These are phyloP conservation scores for Starmerella cellae DNA, from an alignment of 805 yeast genomes.

Conservation along the genomic window DNA sequence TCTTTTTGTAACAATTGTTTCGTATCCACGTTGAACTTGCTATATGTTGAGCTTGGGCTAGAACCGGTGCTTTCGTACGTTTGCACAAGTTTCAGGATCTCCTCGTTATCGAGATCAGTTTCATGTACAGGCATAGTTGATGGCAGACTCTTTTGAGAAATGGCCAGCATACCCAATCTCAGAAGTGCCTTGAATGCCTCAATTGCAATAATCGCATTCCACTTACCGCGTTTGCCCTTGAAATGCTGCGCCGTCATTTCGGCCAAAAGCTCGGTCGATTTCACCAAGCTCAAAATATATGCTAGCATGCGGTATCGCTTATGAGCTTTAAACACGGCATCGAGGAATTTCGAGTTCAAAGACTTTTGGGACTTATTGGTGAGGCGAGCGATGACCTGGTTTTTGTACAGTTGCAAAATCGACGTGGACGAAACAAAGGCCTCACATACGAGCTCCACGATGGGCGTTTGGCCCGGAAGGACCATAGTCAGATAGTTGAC, in stretches of 20 bases:
- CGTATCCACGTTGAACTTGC: neutral
- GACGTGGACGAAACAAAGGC: slow-evolving; percentile 26
- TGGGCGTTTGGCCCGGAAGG: slow-evolving; percentile 31
- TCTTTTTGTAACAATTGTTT: neutral
- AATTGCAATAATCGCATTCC: slow-evolving; percentile 24
- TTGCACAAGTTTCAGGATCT: slow-evolving; percentile 15
- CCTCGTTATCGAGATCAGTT: slow-evolving; percentile 28
- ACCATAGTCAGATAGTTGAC: slow-evolving; percentile 27
- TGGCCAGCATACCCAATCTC: slow-evolving; percentile 24
- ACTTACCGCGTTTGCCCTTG: slow-evolving; percentile 23
- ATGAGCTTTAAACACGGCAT: slow-evolving; percentile 13
- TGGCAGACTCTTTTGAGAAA: slow-evolving; percentile 25
- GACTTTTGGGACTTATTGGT: slow-evolving; percentile 5
- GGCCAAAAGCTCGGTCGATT: slow-evolving; percentile 28
- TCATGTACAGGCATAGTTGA: slow-evolving; percentile 25
- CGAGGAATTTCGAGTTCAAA: slow-evolving; percentile 13
- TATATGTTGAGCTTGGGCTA: neutral
- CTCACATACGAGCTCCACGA: slow-evolving; percentile 31
- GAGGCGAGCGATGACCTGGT: slow-evolving; percentile 27
- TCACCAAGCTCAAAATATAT: slow-evolving; percentile 23
- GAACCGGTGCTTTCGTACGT: neutral
- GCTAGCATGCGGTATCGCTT: slow-evolving; percentile 24
- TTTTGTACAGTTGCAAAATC: slow-evolving; percentile 29
- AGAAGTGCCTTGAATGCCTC: slow-evolving; percentile 26
- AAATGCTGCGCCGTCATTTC: slow-evolving; percentile 28